Base-by-base conservation (phyloP, 768 basidiomycete genomes). In the Cystobasidium ongulense region DNA sequence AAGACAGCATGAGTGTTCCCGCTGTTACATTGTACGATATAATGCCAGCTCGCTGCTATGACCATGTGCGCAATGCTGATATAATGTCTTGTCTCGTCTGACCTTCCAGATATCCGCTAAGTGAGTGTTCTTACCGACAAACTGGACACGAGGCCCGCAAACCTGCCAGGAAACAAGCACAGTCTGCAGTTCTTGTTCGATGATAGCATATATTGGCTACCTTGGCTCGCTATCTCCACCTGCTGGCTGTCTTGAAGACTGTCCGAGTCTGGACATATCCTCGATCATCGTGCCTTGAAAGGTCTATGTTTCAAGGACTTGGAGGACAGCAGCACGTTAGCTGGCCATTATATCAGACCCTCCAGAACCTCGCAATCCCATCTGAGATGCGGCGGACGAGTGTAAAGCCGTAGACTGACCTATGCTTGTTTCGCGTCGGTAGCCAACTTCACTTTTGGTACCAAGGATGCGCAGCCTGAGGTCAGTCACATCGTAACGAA, bases 381-480 rank as follows among this genome's bases (percentile, higher is more conserved):
- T n/a, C n/a, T n/a, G n/a, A n/a, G n/a, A n/a, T n/a, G n/a, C n/a
- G n/a, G n/a, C n/a, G n/a, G n/a, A n/a, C n/a, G n/a, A n/a, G n/a
- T n/a, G n/a, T n/a, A n/a, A 3, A 68, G 23, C 2, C n/a, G 7
- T 29, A 41, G 2, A 29, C 53, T 50, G 46, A 46, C 39, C 7
- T 21, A 35, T 39, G 43, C 43, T 39, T 59, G 39, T 33, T 31
- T 33, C 38, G 29, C 33, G 21, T 35, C n/a, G 25, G n/a, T 38
- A 61, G 57, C 59, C 39, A 75, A 94, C 82, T 95, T 92, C 79
- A 91, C 91, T 5, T 94, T 95, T 83, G 92, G 90, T 80, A 92
- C 92, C 53, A 96, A 97, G 81, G 94, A 96, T 79, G 88, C 92
- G 0, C 96, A 98, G 80, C 91, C 92, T 1, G 77, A 79, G 64